Conservation (phyloP, 768 basidiomycete genomes). For the Boletus vinaceobasis region DNA sequence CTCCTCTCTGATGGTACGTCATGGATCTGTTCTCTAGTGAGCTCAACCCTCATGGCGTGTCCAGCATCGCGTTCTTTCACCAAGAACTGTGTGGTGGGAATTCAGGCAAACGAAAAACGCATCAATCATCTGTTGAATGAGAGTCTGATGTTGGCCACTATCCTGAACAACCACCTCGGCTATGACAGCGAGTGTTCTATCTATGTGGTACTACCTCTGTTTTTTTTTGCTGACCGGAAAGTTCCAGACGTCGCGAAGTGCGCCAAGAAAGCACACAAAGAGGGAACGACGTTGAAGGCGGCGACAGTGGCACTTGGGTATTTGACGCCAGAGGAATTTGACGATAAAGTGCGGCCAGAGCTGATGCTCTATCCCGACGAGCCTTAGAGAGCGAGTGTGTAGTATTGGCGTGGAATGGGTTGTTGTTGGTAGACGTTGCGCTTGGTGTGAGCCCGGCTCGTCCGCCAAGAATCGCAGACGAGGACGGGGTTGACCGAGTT, state of each 20-base stretch:
- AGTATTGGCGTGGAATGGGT: background rate
- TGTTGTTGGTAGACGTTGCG: background rate
- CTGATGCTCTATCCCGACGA: constrained; percentile 81
- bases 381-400: constrained; percentile 17
- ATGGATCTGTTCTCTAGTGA: background rate
- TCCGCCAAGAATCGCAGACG: constrained; percentile 25
- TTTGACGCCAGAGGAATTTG: constrained; percentile 88
- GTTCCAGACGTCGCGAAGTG: constrained; percentile 89
- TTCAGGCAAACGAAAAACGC: constrained; percentile 93
- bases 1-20: constrained; percentile 82
- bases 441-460: constrained; percentile 6
- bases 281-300: constrained; percentile 94
- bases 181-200: constrained; percentile 82
- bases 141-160: constrained; percentile 96
- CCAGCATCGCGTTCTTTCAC: constrained; percentile 89
- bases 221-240: constrained; percentile 8
- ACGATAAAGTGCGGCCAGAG: constrained; percentile 89
- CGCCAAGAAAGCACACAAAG: constrained; percentile 99
- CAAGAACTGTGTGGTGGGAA: constrained; percentile 94
- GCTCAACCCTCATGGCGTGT: constrained; percentile 8
- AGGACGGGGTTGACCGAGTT: constrained; percentile 22
- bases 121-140: constrained; percentile 88
- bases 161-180: constrained; percentile 92
- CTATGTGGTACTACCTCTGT: background rate
- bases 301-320: constrained; percentile 87